Conservation (phyloP, 2,329 filamentous ascomycete species). For the Setomelanomma holmii region DNA sequence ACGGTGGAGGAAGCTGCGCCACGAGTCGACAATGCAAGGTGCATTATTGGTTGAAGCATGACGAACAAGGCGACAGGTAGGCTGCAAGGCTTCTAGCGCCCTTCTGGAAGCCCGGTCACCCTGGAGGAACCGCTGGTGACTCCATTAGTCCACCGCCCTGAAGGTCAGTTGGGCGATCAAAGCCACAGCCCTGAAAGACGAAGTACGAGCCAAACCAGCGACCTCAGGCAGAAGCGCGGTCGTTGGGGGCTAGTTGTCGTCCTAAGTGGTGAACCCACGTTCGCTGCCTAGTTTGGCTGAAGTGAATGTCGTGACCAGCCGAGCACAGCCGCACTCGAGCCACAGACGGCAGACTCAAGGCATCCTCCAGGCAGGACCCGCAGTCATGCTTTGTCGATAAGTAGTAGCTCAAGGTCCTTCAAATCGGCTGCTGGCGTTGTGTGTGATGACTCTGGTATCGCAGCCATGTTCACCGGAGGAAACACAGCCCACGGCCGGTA, state of each 20-base stretch:
- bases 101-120: conserved; percentile 26
- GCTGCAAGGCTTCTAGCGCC: conserved; percentile 36
- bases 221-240: conserved; percentile 35
- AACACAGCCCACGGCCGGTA: conserved; percentile 36
- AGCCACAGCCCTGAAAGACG: conserved; percentile 31
- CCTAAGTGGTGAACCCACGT: conserved; percentile 29
- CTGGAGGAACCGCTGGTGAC: conserved; percentile 33
- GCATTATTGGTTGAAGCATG: conserved; percentile 30
- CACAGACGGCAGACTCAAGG: conserved; percentile 39
- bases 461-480: conserved; percentile 32
- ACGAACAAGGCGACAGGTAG: conserved; percentile 36
- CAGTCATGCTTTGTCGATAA: conserved; percentile 32
- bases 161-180: conserved; percentile 24
- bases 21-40: conserved; percentile 16
- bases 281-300: conserved; percentile 40
- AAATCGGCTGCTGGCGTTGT: conserved; percentile 15
- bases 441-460: conserved; percentile 25
- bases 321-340: conserved; percentile 39
- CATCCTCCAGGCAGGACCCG: conserved; percentile 17
- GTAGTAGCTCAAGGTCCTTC: conserved; percentile 32
- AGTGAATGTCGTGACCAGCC: conserved; percentile 22
- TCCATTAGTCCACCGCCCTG: conserved; percentile 33
- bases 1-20: conserved; percentile 34
- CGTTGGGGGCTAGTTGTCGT: conserved; percentile 7
- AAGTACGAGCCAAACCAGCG: conserved; percentile 29